Evolutionary conservation across 441 rosid species (phyloP), one percentile per base, ranked within the genome.

Genomic region (Breynia disticha): DNA sequence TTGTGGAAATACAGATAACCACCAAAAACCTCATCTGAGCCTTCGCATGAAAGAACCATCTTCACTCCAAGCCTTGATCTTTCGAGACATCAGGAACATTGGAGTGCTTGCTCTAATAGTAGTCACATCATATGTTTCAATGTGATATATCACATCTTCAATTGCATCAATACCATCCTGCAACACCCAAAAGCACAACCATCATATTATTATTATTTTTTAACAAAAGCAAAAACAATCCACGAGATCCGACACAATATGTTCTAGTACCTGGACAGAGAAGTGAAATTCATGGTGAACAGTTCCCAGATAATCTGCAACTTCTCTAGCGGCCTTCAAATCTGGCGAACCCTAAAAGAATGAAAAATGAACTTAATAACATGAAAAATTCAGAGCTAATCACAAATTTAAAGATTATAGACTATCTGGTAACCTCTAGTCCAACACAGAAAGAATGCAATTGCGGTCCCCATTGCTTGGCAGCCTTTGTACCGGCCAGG

Each of bases 41-140:
- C 97, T 73, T 90, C 97, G 48, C 90, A 91, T 13, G 97, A 90
- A 47, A 90, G 68, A 65, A 90, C 95, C 97, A 87, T 87, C 79
- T 87, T 86, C 50, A 90, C 95, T 19, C 97, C 95, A 10, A 86
- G 80, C 76, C 73, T 90, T 90, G 21, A 90, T 90, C 81, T 87
- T 90, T 11, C 97, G 68, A 0, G 95, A 60, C 95, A 90, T 81
- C 11, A 90, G 81, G 49, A 90, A 90, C 96, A 90, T 90, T 0
- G 95, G 97, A 1, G 87, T 82, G 67, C 95, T 84, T 16, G 96
- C 96, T 67, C 95, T 80, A 37, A 90, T 77, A 0, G 96, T 76
- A 0, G 95, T 90, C 41, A 87, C 97, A 54, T 90, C 97, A 54
- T 84, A 90, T 4, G 91, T 87, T 67, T 90, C 96, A 10, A 87